Percentiles rank a stretch among this genome's conserved stretches.
phyloP scores from a whole-genome alignment of 1,284 basidiomycete species.

The Microbotryum scabiosae region DNA sequence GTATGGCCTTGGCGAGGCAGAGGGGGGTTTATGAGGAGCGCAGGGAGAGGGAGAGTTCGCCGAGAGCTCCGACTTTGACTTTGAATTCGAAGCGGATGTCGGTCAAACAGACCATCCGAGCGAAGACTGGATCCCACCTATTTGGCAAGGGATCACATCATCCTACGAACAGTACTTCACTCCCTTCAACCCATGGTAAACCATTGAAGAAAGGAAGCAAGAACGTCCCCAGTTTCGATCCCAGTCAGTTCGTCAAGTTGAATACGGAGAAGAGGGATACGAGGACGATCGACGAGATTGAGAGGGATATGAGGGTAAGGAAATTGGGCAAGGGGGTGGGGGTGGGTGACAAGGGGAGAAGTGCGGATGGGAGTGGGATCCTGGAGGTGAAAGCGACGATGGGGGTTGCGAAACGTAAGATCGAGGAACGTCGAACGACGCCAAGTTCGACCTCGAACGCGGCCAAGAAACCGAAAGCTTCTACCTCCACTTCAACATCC shows the following conservation, averaged over 20 bases:
- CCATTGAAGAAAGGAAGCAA: constrained; percentile 6
- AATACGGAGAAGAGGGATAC: constrained; percentile 31
- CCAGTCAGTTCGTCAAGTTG: constrained; percentile 18
- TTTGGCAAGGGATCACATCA: too few species aligned
- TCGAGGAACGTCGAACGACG: too few species aligned
- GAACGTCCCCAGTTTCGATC: constrained; percentile 17
- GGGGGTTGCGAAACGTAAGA: background rate
- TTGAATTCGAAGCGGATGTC: background rate
- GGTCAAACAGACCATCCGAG: background rate
- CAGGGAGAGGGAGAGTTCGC: too few species aligned
- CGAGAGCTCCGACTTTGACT: too few species aligned
- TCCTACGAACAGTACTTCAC: background rate
- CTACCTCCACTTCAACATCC: too few species aligned
- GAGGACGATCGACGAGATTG: constrained; percentile 35
- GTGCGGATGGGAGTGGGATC: background rate
- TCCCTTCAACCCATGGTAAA: background rate
- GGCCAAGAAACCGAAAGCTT: too few species aligned
- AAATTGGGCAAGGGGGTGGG: background rate
- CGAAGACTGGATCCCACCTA: background rate
- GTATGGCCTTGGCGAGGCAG: constrained; percentile 15
- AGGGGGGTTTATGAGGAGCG: background rate
- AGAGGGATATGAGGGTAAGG: constrained; percentile 27
- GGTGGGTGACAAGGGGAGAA: background rate
- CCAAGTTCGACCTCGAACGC: too few species aligned
- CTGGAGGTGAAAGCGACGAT: background rate